Evolutionary conservation across 1,284 basidiomycete species (phyloP).

Genomic region (Psilocybe mexicana): DNA sequence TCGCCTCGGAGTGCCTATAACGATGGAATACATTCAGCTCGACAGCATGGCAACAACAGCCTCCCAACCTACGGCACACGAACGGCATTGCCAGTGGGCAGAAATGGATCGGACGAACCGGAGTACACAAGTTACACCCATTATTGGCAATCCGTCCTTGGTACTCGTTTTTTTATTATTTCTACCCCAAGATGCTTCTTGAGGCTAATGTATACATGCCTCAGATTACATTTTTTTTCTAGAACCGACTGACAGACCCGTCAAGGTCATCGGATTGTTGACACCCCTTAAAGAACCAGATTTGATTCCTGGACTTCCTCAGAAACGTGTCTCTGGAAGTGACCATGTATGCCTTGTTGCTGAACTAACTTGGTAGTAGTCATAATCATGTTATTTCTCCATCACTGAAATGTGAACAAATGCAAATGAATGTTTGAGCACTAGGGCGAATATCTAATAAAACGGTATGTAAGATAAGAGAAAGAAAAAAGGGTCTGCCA

Average conservation of each 20-base stretch:
- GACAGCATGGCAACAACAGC: slow-evolving; percentile 20
- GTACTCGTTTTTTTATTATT: slow-evolving; percentile 40
- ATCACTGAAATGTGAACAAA: not conserved
- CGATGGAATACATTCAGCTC: slow-evolving; percentile 43
- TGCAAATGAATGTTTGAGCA: slow-evolving; percentile 16
- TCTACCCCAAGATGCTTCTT: not conserved
- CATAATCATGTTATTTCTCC: not conserved
- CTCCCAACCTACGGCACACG: slow-evolving; percentile 52
- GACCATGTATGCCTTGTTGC: slow-evolving; percentile 84
- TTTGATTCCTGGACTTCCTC: slow-evolving; percentile 78
- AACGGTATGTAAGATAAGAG: slow-evolving; percentile 9
- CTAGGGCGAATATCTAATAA: slow-evolving; percentile 11
- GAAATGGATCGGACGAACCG: slow-evolving; percentile 67
- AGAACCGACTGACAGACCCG: slow-evolving; percentile 39
- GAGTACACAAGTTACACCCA: slow-evolving; percentile 80
- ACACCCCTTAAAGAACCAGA: slow-evolving; percentile 63
- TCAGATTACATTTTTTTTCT: slow-evolving; percentile 86
- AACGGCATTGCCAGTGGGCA: slow-evolving; percentile 37
- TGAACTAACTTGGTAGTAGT: slow-evolving; percentile 41
- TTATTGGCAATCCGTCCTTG: slow-evolving; percentile 80
- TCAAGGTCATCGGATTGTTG: slow-evolving; percentile 61
- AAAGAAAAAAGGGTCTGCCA: slow-evolving; percentile 4
- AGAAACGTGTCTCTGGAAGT: slow-evolving; percentile 77
- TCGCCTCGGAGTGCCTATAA: slow-evolving; percentile 62
- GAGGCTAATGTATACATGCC: not conserved